Base-by-base conservation (phyloP, 306 rosid species). In the Alnus rubra region DNA sequence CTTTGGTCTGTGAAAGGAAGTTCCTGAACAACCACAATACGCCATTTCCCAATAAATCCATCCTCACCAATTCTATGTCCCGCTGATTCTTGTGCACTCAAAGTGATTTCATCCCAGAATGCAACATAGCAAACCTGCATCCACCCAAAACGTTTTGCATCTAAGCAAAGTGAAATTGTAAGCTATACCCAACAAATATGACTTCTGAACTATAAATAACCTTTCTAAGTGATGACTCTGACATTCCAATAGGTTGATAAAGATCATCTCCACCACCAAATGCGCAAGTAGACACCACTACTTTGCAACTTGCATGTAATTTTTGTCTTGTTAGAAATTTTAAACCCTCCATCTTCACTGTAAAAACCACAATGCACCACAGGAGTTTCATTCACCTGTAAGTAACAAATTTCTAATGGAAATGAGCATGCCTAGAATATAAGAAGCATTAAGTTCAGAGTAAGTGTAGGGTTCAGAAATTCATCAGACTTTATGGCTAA, bases 231-330 rank as follows among this genome's bases (percentile, higher is more conserved):
- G 98, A 90, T 69, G 96, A 87, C 67, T 81, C 77, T 60, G 96
- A 84, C 97, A 93, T 90, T 85, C 99, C 98, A 73, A 95, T 93
- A 4, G 98, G 99, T 79, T 93, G 99, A 88, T 95, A 94, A 75
- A 94, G 97, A 90, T 94, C 98, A 87, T 94, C 98, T 54, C 97
- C 98, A 3, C 98, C 98, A 76, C 99, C 99, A 90, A 95, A 95
- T 67, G 98, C 92, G 88, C 99, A 95, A 65, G 99, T 93, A 68
- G 98, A 95, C 49, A 95, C 94, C 73, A 87, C 99, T 30, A 78
- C 86, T 79, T 90, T 78, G 83, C 99, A 95, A 74, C 84, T 50
- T 84, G 77, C 98, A 91, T 88, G 82, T 79, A 93, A 56, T 76
- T 83, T 78, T 77, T 78, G 84, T 95, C 99, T 86, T 88, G 64